Evolutionary conservation across 495 filamentous ascomycete genomes (phyloP), one percentile per base, ranked within the genome.

Genomic region (Immersiella caudata): DNA sequence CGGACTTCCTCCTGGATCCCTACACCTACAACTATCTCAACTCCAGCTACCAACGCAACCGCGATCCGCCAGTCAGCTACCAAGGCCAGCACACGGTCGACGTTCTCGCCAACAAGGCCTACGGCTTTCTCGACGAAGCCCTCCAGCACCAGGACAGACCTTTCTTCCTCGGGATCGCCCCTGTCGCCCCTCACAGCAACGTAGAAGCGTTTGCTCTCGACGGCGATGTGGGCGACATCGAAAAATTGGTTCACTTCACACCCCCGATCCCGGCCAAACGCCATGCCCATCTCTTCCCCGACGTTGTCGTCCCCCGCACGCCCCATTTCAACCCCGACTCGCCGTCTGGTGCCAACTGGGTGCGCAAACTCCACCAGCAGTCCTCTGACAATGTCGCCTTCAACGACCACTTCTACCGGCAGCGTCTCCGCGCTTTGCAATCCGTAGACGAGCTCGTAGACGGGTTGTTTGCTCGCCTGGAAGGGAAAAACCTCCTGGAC

Each of bases 1-100:
- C 84, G 46, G 89, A 91, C 69, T 91, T 92, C 60, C 80, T 92
- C 0, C 81, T 92, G 1, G 90, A 92, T 67, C 90, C 90, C 0
- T 88, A 81, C 71, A 92, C 90, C 1, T 93, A 93, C 73, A 82
- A 81, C 20, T 92, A 93, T 74, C 80, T 87, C 56, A 91, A 91
- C 74, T 79, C 85, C 11, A 87, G 82, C 8, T 90, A 84, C 69
- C 88, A 91, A 68, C 84, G 88, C 12, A 89, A 92, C 70, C 76
- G 78, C 4, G 86, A 90, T 24, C 67, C 78, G 0, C 88, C 88
- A 0, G 78, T 83, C 24, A 87, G 81, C 75, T 85, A 86, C 63
- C 79, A 83, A 50, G 86, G 86, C 7, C 73, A 85, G 35, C 83
- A 92, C 72, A 82, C 83, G 0, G 84, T 82, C 2, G 90, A 92